A percentile compares a stretch with the other conserved stretches of the same genome.
Conservation (phyloP, 805 yeast genomes). For the Pichia deserticola region DNA sequence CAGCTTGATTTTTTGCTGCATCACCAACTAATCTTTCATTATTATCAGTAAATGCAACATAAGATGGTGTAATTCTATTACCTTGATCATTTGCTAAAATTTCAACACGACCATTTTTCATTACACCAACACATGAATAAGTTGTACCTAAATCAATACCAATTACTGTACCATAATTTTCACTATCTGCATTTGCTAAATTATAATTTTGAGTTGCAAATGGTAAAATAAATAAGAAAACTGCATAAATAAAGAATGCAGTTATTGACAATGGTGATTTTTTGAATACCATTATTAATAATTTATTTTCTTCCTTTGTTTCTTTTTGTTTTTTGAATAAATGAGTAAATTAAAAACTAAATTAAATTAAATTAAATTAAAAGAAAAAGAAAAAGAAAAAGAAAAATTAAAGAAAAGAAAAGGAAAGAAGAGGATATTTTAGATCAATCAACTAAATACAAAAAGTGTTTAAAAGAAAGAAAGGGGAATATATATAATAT, state of each 20-base stretch:
- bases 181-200: slow-evolving; percentile 23
- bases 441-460: too few relatives aligned
- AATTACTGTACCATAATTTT: slow-evolving; percentile 43
- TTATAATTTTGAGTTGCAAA: slow-evolving; percentile 15
- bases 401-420: not conserved
- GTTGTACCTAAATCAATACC: slow-evolving; percentile 98
- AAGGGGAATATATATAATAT: too few relatives aligned
- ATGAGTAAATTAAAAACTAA: not conserved
- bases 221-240: slow-evolving; percentile 24
- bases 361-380: not conserved
- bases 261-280: slow-evolving; percentile 23
- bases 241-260: slow-evolving; percentile 22
- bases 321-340: not conserved
- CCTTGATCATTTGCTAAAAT: slow-evolving; percentile 97
- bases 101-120: slow-evolving; percentile 57
- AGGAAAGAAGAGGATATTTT: too few relatives aligned
- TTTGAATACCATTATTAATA: slow-evolving; percentile 15
- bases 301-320: not conserved
- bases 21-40: slow-evolving; percentile 94
- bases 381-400: not conserved
- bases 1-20: slow-evolving; percentile 98
- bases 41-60: slow-evolving; percentile 85
- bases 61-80: slow-evolving; percentile 96
- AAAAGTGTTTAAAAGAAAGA: too few relatives aligned
- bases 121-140: slow-evolving; percentile 93